These are phyloP conservation scores for Mycena vitilis DNA, from an alignment of 768 basidiomycete species.

Conservation along the genomic window DNA sequence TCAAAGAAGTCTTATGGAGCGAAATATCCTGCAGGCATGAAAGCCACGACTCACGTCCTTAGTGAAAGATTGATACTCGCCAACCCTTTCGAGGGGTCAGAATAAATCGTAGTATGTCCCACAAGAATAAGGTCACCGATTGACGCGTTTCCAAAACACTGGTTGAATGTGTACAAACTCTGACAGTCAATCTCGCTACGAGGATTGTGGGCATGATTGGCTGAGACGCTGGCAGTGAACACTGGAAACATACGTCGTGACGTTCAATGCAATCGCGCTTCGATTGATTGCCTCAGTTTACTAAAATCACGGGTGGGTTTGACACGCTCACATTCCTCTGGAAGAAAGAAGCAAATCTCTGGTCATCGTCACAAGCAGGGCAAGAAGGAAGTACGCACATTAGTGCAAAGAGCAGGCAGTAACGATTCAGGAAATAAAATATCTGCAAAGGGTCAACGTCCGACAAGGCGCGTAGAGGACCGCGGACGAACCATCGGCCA, in stretches of 20 bases:
- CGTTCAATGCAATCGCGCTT: slow-evolving; percentile 70
- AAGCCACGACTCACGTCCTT: slow-evolving; percentile 61
- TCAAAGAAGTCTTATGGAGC: neutral
- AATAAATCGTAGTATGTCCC: neutral
- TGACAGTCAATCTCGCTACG: slow-evolving; percentile 70
- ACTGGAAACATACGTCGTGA: slow-evolving; percentile 56
- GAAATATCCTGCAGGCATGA: slow-evolving; percentile 1
- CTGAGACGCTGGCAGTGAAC: neutral
- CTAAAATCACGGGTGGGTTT: neutral
- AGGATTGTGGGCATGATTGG: slow-evolving; percentile 14
- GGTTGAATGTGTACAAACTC: slow-evolving; percentile 75
- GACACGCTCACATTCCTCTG: slow-evolving; percentile 66
- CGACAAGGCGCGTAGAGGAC: neutral
- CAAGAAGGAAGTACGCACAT: slow-evolving; percentile 39
- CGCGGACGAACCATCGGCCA: slow-evolving; percentile 71
- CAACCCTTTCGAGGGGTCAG: slow-evolving; percentile 42
- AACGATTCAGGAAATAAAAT: slow-evolving; percentile 79
- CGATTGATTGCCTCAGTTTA: slow-evolving; percentile 18
- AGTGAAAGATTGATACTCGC: slow-evolving; percentile 79
- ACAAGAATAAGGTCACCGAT: slow-evolving; percentile 52
- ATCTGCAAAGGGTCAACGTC: slow-evolving; percentile 48
- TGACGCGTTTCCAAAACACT: slow-evolving; percentile 72
- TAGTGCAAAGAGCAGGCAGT: slow-evolving; percentile 71
- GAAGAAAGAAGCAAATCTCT: neutral
- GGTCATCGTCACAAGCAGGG: neutral